Evolutionary conservation across 192 early-diverging fungal genomes (phyloP).

Genomic region (Entomortierella parvispora): DNA sequence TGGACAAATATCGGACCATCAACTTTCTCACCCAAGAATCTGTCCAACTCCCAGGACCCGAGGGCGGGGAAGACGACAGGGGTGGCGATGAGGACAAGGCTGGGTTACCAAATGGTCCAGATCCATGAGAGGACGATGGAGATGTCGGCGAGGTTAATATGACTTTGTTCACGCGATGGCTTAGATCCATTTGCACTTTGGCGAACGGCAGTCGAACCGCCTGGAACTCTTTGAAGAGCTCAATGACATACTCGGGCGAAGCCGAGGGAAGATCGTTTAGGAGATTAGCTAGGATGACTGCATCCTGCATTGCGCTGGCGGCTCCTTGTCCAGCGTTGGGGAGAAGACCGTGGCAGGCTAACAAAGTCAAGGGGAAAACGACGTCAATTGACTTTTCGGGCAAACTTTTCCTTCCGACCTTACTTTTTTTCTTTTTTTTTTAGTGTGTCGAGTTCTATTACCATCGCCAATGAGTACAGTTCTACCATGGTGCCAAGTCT

Average conservation of each 20-base stretch:
- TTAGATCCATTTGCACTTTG: constrained; percentile 27
- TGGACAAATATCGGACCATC: constrained; percentile 26
- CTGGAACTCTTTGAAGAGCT: constrained; percentile 37
- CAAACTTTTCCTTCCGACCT: no score
- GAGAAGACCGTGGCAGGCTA: constrained; percentile 10
- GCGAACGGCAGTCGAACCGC: constrained; percentile 15
- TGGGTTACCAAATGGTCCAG: neutral
- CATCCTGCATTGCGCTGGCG: constrained; percentile 15
- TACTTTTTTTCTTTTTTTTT: no score
- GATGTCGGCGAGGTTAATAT: neutral
- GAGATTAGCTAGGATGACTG: constrained; percentile 22
- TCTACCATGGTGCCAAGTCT: constrained; percentile 10
- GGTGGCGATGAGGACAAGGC: neutral
- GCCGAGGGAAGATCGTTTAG: constrained; percentile 17
- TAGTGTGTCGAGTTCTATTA: neutral
- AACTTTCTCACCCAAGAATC: constrained; percentile 25
- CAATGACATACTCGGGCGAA: constrained; percentile 9
- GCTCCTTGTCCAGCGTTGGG: constrained; percentile 2
- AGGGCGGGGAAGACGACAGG: neutral
- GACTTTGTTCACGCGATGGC: constrained; percentile 12
- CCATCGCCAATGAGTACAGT: constrained; percentile 12
- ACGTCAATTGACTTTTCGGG: no score
- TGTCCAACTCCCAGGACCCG: constrained; percentile 13
- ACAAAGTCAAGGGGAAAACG: neutral
- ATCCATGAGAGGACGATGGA: neutral